Evolutionary conservation across 2,329 filamentous ascomycete genomes (phyloP).

Genomic region (Hypoxylon sp.): DNA sequence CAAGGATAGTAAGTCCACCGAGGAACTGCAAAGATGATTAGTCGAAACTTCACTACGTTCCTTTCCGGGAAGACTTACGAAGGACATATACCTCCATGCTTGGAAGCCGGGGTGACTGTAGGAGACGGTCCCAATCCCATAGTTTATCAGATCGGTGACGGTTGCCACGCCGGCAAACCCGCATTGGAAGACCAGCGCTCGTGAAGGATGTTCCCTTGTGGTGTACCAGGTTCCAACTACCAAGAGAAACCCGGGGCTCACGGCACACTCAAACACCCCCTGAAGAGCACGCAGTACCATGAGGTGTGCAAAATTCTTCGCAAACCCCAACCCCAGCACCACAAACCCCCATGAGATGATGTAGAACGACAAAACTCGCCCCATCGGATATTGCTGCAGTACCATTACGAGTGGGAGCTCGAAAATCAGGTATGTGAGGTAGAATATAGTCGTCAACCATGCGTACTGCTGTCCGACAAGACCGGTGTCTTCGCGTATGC

Average conservation of each 20-base stretch:
- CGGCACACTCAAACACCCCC: constrained; percentile 50
- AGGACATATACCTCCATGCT: constrained; percentile 51
- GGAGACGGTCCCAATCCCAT: constrained; percentile 48
- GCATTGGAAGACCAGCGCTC: constrained; percentile 48
- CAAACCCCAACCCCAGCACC: constrained; percentile 50
- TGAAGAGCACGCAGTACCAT: constrained; percentile 49
- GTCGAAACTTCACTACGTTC: background rate
- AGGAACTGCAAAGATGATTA: constrained; percentile 43
- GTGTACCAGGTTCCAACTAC: constrained; percentile 51
- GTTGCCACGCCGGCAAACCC: constrained; percentile 49
- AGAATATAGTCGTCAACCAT: constrained; percentile 48
- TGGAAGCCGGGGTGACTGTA: constrained; percentile 41
- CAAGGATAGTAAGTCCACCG: constrained; percentile 47
- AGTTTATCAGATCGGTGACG: constrained; percentile 47
- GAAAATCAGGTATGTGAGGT: constrained; percentile 45
- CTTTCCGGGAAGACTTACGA: constrained; percentile 37
- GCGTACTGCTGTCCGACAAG: constrained; percentile 47
- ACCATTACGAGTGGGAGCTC: constrained; percentile 46
- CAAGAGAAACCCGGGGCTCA: constrained; percentile 51
- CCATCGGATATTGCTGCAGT: constrained; percentile 46
- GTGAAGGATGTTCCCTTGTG: constrained; percentile 49
- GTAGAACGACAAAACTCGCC: constrained; percentile 42
- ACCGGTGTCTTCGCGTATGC: constrained; percentile 45
- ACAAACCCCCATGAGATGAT: constrained; percentile 47
- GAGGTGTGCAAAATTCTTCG: constrained; percentile 50